Percentiles rank a stretch among this genome's conserved stretches.
phyloP scores from a whole-genome alignment of 805 yeast species.

The Kockiozyma suomiensis region DNA sequence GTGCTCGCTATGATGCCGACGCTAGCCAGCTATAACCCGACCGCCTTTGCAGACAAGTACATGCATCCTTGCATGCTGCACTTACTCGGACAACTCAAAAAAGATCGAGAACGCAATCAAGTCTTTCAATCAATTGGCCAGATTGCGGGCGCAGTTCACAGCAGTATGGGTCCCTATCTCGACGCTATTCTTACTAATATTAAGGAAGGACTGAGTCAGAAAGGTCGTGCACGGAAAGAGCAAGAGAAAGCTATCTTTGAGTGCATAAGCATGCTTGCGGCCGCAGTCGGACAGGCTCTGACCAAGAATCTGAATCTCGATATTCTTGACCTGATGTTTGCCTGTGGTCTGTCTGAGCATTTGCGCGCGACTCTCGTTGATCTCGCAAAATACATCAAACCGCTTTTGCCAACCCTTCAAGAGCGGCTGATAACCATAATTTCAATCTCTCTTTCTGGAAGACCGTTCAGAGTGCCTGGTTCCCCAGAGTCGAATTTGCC shows the following conservation, averaged over 20 bases:
- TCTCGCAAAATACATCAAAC: constrained; percentile 73
- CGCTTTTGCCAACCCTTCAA: constrained; percentile 72
- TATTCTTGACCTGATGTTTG: constrained; percentile 73
- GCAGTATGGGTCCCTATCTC: constrained; percentile 82
- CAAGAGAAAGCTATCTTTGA: constrained; percentile 84
- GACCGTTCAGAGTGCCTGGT: constrained; percentile 80
- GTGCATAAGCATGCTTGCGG: constrained; percentile 82
- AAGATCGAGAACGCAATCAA: constrained; percentile 72
- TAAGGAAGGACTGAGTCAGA: constrained; percentile 72
- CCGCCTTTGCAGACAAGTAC: constrained; percentile 74
- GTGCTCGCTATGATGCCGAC: constrained; percentile 83
- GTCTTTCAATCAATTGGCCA: constrained; percentile 82
- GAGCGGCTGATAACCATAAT: constrained; percentile 69
- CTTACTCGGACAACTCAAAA: constrained; percentile 75
- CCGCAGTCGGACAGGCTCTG: constrained; percentile 89
- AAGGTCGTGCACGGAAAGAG: constrained; percentile 62
- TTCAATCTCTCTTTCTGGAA: constrained; percentile 78
- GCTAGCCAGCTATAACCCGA: constrained; percentile 75
- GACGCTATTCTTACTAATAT: constrained; percentile 85
- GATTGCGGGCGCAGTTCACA: constrained; percentile 73
- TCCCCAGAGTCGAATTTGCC: constrained; percentile 63
- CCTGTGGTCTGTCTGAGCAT: constrained; percentile 80
- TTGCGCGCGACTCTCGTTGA: constrained; percentile 74
- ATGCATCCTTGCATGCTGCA: constrained; percentile 77
- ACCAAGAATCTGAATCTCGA: constrained; percentile 86